Evolutionary conservation across 2,329 filamentous ascomycete genomes (phyloP).

Genomic region (Arthrobotrys sinensis): DNA sequence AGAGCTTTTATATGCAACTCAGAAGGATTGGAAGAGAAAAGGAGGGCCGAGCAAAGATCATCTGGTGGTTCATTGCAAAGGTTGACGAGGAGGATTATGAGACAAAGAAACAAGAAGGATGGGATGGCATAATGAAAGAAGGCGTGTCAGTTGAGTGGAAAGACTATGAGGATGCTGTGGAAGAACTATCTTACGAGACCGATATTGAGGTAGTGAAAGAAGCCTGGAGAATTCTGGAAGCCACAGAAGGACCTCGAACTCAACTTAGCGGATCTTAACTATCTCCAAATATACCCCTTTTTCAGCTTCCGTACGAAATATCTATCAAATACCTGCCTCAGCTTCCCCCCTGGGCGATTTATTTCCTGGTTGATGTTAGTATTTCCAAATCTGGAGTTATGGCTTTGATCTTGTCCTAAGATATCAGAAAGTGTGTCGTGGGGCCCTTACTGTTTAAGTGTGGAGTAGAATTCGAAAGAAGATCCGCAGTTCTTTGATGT

Average conservation of each 20-base stretch:
- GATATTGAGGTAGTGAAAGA: conserved; percentile 28
- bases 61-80: conserved; percentile 44
- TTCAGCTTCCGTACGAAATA: too few relatives aligned
- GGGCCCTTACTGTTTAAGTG: neutral
- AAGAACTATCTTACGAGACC: conserved; percentile 31
- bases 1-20: conserved; percentile 47
- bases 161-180: conserved; percentile 31
- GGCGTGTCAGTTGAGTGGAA: conserved; percentile 32
- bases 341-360: too few relatives aligned
- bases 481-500: neutral
- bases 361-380: too few relatives aligned
- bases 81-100: conserved; percentile 48
- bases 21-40: conserved; percentile 20
- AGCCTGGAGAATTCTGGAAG: conserved; percentile 30
- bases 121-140: conserved; percentile 29
- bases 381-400: neutral
- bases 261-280: neutral
- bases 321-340: too few relatives aligned
- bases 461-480: neutral
- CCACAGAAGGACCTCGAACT: neutral
- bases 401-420: neutral
- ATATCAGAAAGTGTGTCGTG: neutral
- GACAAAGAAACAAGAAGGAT: conserved; percentile 20
- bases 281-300: too few relatives aligned
- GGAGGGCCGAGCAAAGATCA: conserved; percentile 37